Evolutionary conservation across 1,284 basidiomycete species (phyloP).

Genomic region (Ustilago cynodontis): DNA sequence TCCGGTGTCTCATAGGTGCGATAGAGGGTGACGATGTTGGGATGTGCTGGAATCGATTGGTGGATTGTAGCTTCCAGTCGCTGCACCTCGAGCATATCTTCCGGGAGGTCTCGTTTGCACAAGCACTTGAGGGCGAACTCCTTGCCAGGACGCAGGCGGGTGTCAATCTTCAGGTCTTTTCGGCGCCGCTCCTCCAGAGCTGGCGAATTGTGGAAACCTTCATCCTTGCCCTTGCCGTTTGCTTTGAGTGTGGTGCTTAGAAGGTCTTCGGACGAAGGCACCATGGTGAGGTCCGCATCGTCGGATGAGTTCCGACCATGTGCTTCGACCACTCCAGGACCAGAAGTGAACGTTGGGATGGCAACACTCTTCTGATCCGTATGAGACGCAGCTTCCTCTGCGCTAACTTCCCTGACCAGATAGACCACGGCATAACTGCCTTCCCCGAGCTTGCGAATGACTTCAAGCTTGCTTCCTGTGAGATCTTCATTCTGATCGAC

Average conservation of each 20-base stretch:
- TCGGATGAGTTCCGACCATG: slow-evolving; percentile 12
- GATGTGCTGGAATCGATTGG: slow-evolving; percentile 88
- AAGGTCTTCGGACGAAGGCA: slow-evolving; percentile 43
- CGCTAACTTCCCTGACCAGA: slow-evolving; percentile 63
- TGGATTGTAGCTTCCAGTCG: slow-evolving; percentile 84
- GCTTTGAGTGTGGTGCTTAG: slow-evolving; percentile 50
- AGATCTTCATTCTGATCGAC: slow-evolving; percentile 58
- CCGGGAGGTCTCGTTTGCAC: slow-evolving; percentile 74
- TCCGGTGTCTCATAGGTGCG: slow-evolving; percentile 77
- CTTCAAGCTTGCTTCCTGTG: slow-evolving; percentile 58
- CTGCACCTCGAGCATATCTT: slow-evolving; percentile 66
- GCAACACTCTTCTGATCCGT: slow-evolving; percentile 22
- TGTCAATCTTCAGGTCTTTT: slow-evolving; percentile 49
- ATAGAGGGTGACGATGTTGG: slow-evolving; percentile 94
- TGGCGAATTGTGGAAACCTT: slow-evolving; percentile 46
- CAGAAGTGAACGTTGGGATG: slow-evolving; percentile 22
- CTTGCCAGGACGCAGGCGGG: slow-evolving; percentile 64
- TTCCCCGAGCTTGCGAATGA: slow-evolving; percentile 64
- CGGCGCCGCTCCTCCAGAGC: slow-evolving; percentile 47
- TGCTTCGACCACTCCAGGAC: background rate
- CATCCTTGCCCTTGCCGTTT: slow-evolving; percentile 29
- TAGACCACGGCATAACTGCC: slow-evolving; percentile 69
- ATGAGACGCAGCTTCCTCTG: slow-evolving; percentile 28
- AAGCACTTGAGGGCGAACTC: slow-evolving; percentile 97
- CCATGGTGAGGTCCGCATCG: slow-evolving; percentile 47